Percentiles rank a stretch among this genome's conserved stretches.
Evolutionary conservation across 2,329 filamentous ascomycete species (phyloP).

Genomic region (Hymenoscyphus occultus): DNA sequence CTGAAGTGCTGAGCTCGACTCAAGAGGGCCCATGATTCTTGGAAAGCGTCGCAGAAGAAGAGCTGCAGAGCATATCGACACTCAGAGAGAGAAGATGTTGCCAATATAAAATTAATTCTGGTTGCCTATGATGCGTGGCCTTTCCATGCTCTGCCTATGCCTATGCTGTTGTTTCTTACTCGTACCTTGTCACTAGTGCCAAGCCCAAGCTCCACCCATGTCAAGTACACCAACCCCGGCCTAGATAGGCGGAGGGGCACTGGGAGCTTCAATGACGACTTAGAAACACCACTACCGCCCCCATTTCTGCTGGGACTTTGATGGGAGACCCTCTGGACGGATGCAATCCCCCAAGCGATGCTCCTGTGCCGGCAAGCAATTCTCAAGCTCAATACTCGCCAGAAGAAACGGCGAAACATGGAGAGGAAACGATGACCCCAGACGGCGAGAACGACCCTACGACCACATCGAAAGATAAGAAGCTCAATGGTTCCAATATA

Average conservation of each 20-base stretch:
- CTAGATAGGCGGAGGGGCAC: not conserved
- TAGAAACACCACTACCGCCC: not conserved
- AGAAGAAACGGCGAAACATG: conserved; percentile 21
- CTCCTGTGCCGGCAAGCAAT: conserved; percentile 20
- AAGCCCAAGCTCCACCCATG: conserved; percentile 5
- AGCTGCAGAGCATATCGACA: conserved; percentile 23
- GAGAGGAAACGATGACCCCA: conserved; percentile 26
- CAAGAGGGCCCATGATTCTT: conserved; percentile 57
- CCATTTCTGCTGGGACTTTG: conserved; percentile 16
- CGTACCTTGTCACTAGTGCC: not conserved
- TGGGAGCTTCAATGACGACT: conserved; percentile 1
- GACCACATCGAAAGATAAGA: conserved; percentile 8
- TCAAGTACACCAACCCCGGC: not conserved
- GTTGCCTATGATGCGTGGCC: conserved; percentile 21
- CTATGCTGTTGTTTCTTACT: not conserved
- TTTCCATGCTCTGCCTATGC: conserved; percentile 21
- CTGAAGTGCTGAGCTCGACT: conserved; percentile 53
- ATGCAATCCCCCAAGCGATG: conserved; percentile 17
- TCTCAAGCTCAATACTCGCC: conserved; percentile 11
- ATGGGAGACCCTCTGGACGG: conserved; percentile 25
- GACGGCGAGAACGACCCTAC: conserved; percentile 21
- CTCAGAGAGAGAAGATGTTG: not conserved
- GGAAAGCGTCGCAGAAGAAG: conserved; percentile 27
- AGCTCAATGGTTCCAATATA: conserved; percentile 1
- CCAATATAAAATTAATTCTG: conserved; percentile 3